Conservation (phyloP, 139 green algal genomes). For the Volvox reticuliferus region DNA sequence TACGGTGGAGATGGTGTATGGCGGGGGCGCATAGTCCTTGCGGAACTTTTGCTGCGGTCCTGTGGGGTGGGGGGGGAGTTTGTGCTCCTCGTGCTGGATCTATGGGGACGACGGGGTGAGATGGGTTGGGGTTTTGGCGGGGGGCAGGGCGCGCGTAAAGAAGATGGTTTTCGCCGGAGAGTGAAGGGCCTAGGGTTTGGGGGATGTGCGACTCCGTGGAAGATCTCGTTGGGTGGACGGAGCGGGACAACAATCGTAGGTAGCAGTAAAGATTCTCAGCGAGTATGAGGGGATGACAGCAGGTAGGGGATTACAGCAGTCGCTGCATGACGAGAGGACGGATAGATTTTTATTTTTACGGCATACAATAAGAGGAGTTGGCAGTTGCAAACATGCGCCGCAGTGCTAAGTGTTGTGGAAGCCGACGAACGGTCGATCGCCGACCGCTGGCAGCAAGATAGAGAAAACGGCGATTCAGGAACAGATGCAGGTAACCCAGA, state of each 20-base stretch:
- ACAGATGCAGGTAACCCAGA: no score
- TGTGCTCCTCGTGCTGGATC: conserved; percentile 47
- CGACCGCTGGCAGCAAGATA: no score
- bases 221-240: not conserved
- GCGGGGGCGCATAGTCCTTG: conserved; percentile 84
- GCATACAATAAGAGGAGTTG: no score
- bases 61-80: conserved; percentile 22
- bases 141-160: not conserved
- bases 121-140: not conserved
- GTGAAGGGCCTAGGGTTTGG: not conserved
- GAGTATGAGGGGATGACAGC: no score
- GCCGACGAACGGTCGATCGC: no score
- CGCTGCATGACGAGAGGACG: no score
- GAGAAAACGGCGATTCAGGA: no score
- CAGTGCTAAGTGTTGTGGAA: no score
- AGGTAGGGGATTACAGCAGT: no score
- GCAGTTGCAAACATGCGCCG: no score
- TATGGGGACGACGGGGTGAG: not conserved
- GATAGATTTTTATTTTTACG: no score
- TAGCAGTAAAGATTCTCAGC: not conserved
- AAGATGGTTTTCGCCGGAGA: not conserved
- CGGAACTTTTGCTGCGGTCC: conserved; percentile 62
- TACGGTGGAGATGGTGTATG: conserved; percentile 82
- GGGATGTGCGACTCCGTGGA: not conserved
- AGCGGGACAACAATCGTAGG: not conserved